These are phyloP conservation scores for Viola odorata DNA, from an alignment of 345 rosid species.

Conservation along the genomic window DNA sequence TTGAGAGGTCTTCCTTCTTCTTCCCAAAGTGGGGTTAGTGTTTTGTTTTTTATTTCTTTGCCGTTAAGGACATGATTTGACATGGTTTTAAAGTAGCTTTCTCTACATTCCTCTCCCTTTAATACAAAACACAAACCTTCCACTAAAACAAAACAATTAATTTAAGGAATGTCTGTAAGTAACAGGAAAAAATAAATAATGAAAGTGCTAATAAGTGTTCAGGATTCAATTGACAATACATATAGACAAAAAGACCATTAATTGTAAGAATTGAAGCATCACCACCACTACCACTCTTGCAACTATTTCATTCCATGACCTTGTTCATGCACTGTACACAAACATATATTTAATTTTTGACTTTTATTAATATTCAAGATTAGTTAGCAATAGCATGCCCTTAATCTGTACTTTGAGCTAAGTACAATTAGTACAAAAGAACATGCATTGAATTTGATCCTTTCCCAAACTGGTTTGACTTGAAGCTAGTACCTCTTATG, in stretches of 20 bases:
- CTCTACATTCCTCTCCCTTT: conserved; percentile 31
- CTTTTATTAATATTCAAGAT: too few species aligned
- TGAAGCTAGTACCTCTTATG: too few species aligned
- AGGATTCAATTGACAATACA: conserved; percentile 6
- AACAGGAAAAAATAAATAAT: neutral
- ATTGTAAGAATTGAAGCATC: too few species aligned
- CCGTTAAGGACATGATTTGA: conserved; percentile 5
- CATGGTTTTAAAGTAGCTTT: conserved; percentile 26
- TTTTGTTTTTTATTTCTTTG: neutral
- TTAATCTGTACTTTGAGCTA: too few species aligned
- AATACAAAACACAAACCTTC: conserved; percentile 16
- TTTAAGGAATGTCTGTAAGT: neutral
- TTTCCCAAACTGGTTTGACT: too few species aligned
- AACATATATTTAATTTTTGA: too few species aligned
- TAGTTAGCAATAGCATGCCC: too few species aligned
- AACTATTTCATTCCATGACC: neutral
- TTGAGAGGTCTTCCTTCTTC: neutral
- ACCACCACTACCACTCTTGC: too few species aligned
- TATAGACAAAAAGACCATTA: neutral
- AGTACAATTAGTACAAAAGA: too few species aligned
- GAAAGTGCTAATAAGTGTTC: neutral
- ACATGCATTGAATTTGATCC: too few species aligned
- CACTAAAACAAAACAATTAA: conserved; percentile 5
- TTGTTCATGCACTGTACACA: neutral
- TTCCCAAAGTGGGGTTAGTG: conserved; percentile 16